phyloP scores from a whole-genome alignment of 2,329 filamentous ascomycete species.

The Aspergillus arachidicola region DNA sequence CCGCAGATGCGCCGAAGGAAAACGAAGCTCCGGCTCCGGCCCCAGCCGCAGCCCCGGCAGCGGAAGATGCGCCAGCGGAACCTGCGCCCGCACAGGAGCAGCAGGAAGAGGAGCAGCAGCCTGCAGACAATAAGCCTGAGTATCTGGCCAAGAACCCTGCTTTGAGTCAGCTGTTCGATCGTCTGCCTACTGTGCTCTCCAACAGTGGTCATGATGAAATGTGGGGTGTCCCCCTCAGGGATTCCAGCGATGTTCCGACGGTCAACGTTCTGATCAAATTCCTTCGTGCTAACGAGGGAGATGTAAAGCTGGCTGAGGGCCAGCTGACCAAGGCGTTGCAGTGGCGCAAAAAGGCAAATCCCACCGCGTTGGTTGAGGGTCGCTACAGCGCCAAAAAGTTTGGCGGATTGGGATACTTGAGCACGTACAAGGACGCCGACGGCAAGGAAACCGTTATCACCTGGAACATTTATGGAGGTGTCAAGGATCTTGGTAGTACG shows the following conservation, averaged over 20 bases:
- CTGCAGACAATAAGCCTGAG: constrained; percentile 23
- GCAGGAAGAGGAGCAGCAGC: constrained; percentile 32
- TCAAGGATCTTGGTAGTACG: constrained; percentile 77
- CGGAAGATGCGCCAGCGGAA: background rate
- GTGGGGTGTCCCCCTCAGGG: constrained; percentile 75
- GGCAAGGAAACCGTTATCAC: constrained; percentile 67
- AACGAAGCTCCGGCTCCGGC: constrained; percentile 8
- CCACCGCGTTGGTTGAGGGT: constrained; percentile 64
- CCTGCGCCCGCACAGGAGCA: constrained; percentile 14
- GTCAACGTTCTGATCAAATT: constrained; percentile 90
- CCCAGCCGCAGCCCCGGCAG: constrained; percentile 1
- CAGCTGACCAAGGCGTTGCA: constrained; percentile 78
- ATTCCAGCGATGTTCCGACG: constrained; percentile 65
- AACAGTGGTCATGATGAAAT: constrained; percentile 71
- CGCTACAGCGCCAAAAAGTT: constrained; percentile 72
- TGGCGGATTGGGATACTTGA: constrained; percentile 77
- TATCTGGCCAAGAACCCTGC: constrained; percentile 43
- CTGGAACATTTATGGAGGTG: constrained; percentile 91
- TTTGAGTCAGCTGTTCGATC: constrained; percentile 60
- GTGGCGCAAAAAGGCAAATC: constrained; percentile 79
- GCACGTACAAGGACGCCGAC: constrained; percentile 63
- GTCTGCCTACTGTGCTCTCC: constrained; percentile 60
- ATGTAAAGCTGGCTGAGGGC: constrained; percentile 71
- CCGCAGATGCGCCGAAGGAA: constrained; percentile 7
- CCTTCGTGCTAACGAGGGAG: constrained; percentile 82